Base-by-base conservation (phyloP, 2,329 filamentous ascomycete species). In the Hypoxylon sp. region DNA sequence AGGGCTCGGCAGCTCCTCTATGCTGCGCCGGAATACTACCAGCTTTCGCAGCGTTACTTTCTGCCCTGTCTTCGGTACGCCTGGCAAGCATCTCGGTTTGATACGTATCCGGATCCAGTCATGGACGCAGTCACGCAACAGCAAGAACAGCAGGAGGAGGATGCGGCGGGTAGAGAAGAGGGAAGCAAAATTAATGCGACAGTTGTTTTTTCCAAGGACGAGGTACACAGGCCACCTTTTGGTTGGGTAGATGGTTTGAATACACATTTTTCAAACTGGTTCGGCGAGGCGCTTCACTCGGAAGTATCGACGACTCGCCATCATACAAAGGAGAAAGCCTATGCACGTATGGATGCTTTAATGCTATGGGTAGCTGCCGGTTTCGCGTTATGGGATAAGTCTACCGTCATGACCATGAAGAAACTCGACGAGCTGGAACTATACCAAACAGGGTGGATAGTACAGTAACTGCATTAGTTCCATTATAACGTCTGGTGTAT, bases 341-440 rank as follows among this genome's bases (percentile, higher is more conserved):
- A 20, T 21, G 26, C 15, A 21, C 26, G 25, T 26, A 5, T 19
- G n/a, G 16, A 30, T 30, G 3, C 15, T 30, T 16, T 41, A 19
- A 17, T 20, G 25, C 25, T 31, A 21, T 41, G 37, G 37, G 21
- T n/a, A 7, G 26, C 15, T 17, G 37, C 37, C 37, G 37, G 37
- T 21, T 41, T 41, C 15, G 26, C 37, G 37, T 21, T 41, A n/a
- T 41, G 37, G 37, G 37, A 41, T 31, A 29, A 19, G 37, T 20
- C 25, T 25, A 8, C 25, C 17, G 37, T 41, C 26, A 19, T 30
- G 26, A 26, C 37, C 21, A 2, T 41, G 17, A 41, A 41, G 37
- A 26, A 41, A 26, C 37, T 41, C 13, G 37, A 30, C 15, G 25
- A 31, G 37, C 19, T 30, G 37, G 30, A 26, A 26, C 13, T 6